Percentiles rank a stretch among this genome's conserved stretches.
Conservation (phyloP, 2,329 filamentous ascomycete species). For the Aspergillus sp. region DNA sequence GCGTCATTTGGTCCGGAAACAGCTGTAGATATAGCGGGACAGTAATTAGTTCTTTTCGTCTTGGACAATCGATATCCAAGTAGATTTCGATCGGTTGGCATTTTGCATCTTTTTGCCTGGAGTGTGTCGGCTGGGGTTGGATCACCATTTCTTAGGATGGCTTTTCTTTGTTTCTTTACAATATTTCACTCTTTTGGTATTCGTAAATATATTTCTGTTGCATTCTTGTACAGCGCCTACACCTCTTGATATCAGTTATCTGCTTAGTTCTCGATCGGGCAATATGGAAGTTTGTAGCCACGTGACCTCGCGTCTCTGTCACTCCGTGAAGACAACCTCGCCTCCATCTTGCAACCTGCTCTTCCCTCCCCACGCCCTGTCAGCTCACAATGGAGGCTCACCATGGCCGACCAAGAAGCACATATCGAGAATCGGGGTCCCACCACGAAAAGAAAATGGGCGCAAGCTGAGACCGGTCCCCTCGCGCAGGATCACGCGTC, state of each 20-base stretch:
- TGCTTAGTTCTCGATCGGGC: conserved; percentile 2
- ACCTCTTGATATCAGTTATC: not conserved
- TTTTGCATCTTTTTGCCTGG: not conserved
- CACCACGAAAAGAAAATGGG: conserved; percentile 1
- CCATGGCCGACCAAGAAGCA: conserved; percentile 1
- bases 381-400: conserved; percentile 3
- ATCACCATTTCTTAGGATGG: not conserved
- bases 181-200: not conserved
- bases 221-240: not conserved
- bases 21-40: not conserved
- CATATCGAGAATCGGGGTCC: not conserved
- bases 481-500: not conserved
- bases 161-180: not conserved
- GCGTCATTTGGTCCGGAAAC: not conserved
- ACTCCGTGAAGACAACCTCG: not conserved
- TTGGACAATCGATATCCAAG: not conserved
- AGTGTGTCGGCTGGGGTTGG: not conserved
- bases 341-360: not conserved
- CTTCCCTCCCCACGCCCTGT: not conserved
- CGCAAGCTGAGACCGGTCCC: not conserved
- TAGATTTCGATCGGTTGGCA: not conserved
- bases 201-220: not conserved
- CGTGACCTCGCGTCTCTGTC: conserved; percentile 19
- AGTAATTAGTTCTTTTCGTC: not conserved
- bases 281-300: conserved; percentile 9